These are phyloP conservation scores for Nothophytophthora sp. DNA, from an alignment of 352 stramenopile genomes.

Conservation along the genomic window DNA sequence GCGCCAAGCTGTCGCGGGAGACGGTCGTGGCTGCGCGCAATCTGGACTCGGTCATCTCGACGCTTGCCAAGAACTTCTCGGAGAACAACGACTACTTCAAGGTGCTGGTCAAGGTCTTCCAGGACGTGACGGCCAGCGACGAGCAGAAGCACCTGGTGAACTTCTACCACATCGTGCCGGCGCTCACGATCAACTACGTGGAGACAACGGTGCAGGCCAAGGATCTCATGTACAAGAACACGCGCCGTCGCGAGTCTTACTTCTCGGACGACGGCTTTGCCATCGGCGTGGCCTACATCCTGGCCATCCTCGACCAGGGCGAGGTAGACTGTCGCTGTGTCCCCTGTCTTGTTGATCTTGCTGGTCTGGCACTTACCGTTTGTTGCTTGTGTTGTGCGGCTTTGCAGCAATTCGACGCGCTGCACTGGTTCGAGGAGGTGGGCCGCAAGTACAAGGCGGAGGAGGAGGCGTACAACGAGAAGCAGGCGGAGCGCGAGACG, in stretches of 20 bases:
- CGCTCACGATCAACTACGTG: constrained; percentile 90
- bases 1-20: constrained; percentile 73
- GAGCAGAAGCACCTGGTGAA: constrained; percentile 92
- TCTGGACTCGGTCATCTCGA: constrained; percentile 86
- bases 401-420: constrained; percentile 74
- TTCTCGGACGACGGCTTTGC: constrained; percentile 97
- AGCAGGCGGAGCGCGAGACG: constrained; percentile 78
- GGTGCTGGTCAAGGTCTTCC: constrained; percentile 87
- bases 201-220: constrained; percentile 91
- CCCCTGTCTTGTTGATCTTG: not conserved
- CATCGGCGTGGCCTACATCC: constrained; percentile 93
- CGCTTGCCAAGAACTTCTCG: constrained; percentile 88
- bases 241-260: constrained; percentile 91
- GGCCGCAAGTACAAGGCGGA: constrained; percentile 85
- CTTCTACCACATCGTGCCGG: constrained; percentile 91
- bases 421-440: constrained; percentile 93
- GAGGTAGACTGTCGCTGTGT: constrained; percentile 40
- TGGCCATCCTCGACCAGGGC: constrained; percentile 90
- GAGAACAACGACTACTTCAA: constrained; percentile 95
- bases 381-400: constrained; percentile 4
- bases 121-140: constrained; percentile 85
- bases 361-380: constrained; percentile 2
- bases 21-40: constrained; percentile 86
- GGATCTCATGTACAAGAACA: constrained; percentile 97
- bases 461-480: constrained; percentile 79